Evolutionary conservation across 257 asterid species (phyloP), one percentile per base, ranked within the genome.

Genomic region (Lycium ferocissimum): DNA sequence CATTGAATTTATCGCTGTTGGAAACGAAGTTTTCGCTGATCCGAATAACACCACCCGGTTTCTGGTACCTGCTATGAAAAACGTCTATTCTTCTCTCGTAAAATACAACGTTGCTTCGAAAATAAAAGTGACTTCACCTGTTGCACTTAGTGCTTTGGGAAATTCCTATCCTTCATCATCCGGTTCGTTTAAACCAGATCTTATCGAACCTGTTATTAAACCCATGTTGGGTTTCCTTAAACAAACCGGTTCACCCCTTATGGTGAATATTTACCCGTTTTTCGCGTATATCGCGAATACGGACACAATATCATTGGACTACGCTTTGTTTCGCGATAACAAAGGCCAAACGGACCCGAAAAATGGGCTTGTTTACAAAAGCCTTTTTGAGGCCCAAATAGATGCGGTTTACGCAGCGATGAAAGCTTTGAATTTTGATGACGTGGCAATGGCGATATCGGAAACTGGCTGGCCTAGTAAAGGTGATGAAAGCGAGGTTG

Each of bases 401-500:
- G 99, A 96, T 91, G 97, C 99, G 57, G 98, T 93, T 6, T 94
- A 33, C 79, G 93, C 99, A 0, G 98, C 98, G 0, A 90, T 92
- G 95, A 72, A 80, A 7, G 93, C 92, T 1, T 4, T 90, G 5
- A 88, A 89, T 7, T 93, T 88, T 84, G 57, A 84, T 82, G 95
- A 92, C 66, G 71, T 96, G 0, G 88, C 89, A 18, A 5, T 93
- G 53, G 93, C 83, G 75, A 88, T 94, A 3, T 88, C 99, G 1
- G 99, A 96, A 66, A 94, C 98, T 9, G 99, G 99, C 0, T 96
- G 99, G 99, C 99, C 99, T n/a, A 92, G 97, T 0, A 92, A 92
- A 70, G 99, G 99, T 1, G 97, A 91, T 67, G 93, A 91, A 5
- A 89, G 88, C 0, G 98, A 96, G 33, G 83, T 54, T 4, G 99